These are phyloP conservation scores for Wallacemonas sp. DNA, from an alignment of 208 protist genomes.

Conservation along the genomic window DNA sequence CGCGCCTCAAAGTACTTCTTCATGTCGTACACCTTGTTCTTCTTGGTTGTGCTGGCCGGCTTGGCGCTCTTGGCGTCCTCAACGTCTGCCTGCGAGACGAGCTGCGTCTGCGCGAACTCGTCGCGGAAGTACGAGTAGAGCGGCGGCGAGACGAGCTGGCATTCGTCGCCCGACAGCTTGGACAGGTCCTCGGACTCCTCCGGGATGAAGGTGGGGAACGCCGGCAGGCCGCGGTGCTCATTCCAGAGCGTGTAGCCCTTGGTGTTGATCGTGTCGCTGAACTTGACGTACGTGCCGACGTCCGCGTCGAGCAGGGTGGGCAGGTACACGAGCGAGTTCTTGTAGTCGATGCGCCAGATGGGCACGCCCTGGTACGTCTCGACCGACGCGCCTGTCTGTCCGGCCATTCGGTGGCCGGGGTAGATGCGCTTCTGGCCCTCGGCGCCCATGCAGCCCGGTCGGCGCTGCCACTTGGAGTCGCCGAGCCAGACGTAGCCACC, in stretches of 20 bases:
- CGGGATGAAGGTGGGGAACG: slow-evolving; percentile 92
- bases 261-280: slow-evolving; percentile 92
- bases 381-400: slow-evolving; percentile 86
- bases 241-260: slow-evolving; percentile 93
- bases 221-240: slow-evolving; percentile 84
- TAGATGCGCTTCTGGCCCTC: slow-evolving; percentile 92
- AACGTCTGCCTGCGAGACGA: slow-evolving; percentile 90
- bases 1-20: slow-evolving; percentile 88
- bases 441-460: slow-evolving; percentile 88
- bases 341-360: slow-evolving; percentile 94
- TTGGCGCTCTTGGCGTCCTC: slow-evolving; percentile 91
- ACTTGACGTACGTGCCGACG: slow-evolving; percentile 90
- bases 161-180: slow-evolving; percentile 88
- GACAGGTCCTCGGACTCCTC: slow-evolving; percentile 81
- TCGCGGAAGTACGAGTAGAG: slow-evolving; percentile 92
- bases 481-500: slow-evolving; percentile 93
- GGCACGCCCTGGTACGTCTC: slow-evolving; percentile 90
- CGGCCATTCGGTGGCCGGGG: slow-evolving; percentile 90
- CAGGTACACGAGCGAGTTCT: slow-evolving; percentile 93
- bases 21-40: slow-evolving; percentile 93
- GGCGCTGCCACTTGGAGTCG: slow-evolving; percentile 92
- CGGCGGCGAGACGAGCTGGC: slow-evolving; percentile 87
- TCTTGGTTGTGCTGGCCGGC: slow-evolving; percentile 63
- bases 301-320: slow-evolving; percentile 87
- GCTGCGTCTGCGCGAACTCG: slow-evolving; percentile 76